These are phyloP conservation scores for Lotus japonicus DNA, from an alignment of 306 rosid genomes.

Conservation along the genomic window DNA sequence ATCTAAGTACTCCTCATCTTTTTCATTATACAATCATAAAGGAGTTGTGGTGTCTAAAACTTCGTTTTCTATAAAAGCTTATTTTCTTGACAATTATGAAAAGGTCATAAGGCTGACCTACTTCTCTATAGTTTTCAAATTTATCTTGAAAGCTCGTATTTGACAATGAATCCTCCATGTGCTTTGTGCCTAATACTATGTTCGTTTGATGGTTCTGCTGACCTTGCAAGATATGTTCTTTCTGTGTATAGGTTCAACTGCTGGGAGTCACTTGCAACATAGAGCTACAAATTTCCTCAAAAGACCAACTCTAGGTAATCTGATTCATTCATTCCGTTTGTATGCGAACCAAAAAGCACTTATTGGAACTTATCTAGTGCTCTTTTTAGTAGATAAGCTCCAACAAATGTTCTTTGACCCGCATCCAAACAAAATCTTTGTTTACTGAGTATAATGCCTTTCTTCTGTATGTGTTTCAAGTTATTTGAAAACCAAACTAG, in stretches of 20 bases:
- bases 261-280: conserved; percentile 36
- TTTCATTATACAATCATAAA: too few species aligned
- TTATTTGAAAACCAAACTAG: background rate
- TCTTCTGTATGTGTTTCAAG: background rate
- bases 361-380: too few species aligned
- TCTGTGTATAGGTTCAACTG: conserved; percentile 38
- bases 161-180: background rate
- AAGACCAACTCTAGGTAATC: conserved; percentile 30
- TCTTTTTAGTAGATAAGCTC: too few species aligned
- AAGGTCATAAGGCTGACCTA: background rate
- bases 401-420: too few species aligned
- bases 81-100: too few species aligned
- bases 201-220: background rate
- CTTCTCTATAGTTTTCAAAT: background rate
- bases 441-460: background rate
- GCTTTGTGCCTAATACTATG: background rate
- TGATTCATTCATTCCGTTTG: background rate
- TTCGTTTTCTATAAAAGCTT: too few species aligned
- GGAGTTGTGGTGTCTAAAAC: too few species aligned
- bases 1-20: too few species aligned
- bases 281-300: conserved; percentile 22
- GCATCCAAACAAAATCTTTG: background rate
- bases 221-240: background rate
- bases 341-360: too few species aligned
- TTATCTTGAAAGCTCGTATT: background rate